Evolutionary conservation across 495 filamentous ascomycete species (phyloP).

Genomic region (Pyronema domesticum): DNA sequence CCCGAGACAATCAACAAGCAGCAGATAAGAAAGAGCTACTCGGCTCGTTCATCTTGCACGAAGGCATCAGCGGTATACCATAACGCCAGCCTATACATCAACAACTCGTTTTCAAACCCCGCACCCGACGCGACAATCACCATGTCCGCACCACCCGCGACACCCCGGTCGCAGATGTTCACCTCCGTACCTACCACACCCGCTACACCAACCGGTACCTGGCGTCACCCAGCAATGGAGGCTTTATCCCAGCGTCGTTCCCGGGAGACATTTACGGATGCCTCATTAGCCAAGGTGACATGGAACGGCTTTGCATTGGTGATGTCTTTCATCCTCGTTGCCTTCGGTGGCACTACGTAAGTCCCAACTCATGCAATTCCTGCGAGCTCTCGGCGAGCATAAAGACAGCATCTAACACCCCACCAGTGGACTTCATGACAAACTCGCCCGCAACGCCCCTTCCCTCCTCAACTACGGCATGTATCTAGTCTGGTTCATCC

Average conservation of each 20-base stretch:
- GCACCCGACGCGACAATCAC: neutral
- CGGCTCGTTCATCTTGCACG: neutral
- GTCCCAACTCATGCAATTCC: neutral
- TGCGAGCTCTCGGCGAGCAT: no score
- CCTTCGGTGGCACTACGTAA: conserved; percentile 3
- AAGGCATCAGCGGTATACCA: no score
- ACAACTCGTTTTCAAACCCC: neutral
- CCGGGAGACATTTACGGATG: conserved; percentile 52
- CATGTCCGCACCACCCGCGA: conserved; percentile 6
- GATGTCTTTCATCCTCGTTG: conserved; percentile 26
- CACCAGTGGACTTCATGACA: no score
- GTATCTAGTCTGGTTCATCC: conserved; percentile 33
- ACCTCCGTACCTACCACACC: conserved; percentile 25
- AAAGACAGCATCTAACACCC: neutral
- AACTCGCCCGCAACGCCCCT: neutral
- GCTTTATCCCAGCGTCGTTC: conserved; percentile 61
- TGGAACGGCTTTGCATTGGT: conserved; percentile 45
- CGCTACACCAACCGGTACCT: conserved; percentile 48
- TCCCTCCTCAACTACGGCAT: neutral
- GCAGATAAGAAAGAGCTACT: neutral
- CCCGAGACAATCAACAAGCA: neutral
- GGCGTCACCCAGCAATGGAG: conserved; percentile 66
- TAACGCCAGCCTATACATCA: neutral
- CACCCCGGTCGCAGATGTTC: conserved; percentile 12
- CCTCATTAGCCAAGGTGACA: conserved; percentile 44